A percentile compares a stretch with the other conserved stretches of the same genome.
Evolutionary conservation across 331 rosid species (phyloP).

Genomic region (Quercus tomentella): DNA sequence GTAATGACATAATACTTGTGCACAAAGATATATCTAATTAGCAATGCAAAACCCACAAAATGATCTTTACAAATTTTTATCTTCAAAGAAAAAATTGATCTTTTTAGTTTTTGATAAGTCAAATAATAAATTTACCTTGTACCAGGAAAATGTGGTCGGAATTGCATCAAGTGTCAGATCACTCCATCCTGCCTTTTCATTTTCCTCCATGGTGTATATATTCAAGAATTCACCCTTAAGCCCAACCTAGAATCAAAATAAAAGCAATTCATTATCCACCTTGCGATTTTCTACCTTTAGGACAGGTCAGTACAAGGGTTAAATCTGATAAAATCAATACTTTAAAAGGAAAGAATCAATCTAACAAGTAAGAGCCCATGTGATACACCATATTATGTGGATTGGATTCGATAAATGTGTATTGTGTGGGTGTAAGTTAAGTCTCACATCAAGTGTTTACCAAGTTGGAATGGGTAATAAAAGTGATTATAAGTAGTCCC

Average conservation of each 20-base stretch:
- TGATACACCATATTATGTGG: too few relatives aligned
- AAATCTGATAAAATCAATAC: neutral
- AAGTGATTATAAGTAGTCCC: too few relatives aligned
- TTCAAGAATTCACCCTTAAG: conserved; percentile 70
- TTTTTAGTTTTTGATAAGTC: too few relatives aligned
- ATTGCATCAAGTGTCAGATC: conserved; percentile 47
- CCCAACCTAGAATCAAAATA: conserved; percentile 69
- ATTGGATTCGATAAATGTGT: too few relatives aligned
- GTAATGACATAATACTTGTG: neutral
- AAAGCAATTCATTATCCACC: conserved; percentile 1
- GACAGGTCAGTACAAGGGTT: neutral
- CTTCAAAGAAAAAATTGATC: neutral
- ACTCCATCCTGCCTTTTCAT: conserved; percentile 62
- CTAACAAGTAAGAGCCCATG: neutral
- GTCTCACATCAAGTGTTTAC: too few relatives aligned
- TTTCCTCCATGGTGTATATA: conserved; percentile 49
- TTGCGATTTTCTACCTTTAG: neutral
- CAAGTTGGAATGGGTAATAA: too few relatives aligned
- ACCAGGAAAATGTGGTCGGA: conserved; percentile 82
- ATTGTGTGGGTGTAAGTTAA: too few relatives aligned
- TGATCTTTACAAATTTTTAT: conserved; percentile 5
- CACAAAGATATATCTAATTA: neutral
- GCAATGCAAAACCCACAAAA: neutral
- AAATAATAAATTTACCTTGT: conserved; percentile 58
- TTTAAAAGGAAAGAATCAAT: neutral